Base-by-base conservation (phyloP, 2,329 filamentous ascomycete genomes). In the Polytolypa hystricis region DNA sequence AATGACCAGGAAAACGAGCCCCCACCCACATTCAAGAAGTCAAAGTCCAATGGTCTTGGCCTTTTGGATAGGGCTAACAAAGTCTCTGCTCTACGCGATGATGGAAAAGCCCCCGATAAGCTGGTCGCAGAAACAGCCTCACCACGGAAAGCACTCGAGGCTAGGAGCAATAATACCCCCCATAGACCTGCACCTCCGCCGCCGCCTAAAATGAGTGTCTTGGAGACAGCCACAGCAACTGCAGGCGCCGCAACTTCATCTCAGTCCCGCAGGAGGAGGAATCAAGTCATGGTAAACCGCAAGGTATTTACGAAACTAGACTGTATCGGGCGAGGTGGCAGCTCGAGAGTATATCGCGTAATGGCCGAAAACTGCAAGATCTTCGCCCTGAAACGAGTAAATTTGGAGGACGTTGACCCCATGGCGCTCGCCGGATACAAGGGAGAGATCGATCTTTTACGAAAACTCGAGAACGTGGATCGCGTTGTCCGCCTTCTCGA, bases 311-410 rank as follows among this genome's bases (percentile, higher is more conserved):
- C 86, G 15, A 74, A 89, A 31, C 74, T 96, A 43, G 87, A 94
- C 56, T 84, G 82, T 47, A 79, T 98, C 46, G 91, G 91, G 7
- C 80, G 87, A 40, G 91, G 91, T 43, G 91, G 91, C 20, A 95
- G 85, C 48, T 87, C 82, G 33, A 87, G 93, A 53, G 91, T 98
- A 2, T 98, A 94, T 59, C 80, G 86, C 30, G 91, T 98, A 21
- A 93, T 93, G 68, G 89, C 91, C 0, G 91, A 98, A 58, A 96
- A 95, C 53, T 87, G 85, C 52, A 93, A 87, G 57, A 84, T 94
- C 60, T 87, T 94, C 60, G 91, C 91, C 1, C 64, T 98, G 47
- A 98, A 98, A 64, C 74, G 85, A 33, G 91, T 98, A 16, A 84
- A 89, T 35, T 70, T 96, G 5, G 86, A 93, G 53, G 82, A 89